A percentile compares a stretch with the other conserved stretches of the same genome.
phyloP scores from a whole-genome alignment of 2,329 filamentous ascomycete genomes.

The Neonectria ditissima region DNA sequence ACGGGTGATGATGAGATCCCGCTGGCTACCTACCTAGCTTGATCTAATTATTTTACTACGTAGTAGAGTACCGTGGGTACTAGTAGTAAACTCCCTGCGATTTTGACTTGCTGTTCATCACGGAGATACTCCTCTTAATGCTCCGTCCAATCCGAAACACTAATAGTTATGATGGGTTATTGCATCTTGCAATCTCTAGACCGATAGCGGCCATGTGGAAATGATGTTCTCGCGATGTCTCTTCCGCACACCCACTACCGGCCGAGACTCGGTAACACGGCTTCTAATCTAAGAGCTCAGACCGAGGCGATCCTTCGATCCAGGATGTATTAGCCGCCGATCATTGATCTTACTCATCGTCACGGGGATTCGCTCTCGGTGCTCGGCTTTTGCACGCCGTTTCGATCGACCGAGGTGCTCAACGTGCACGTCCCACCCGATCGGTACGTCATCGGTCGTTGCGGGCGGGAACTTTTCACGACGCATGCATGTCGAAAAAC shows the following conservation, averaged over 20 bases:
- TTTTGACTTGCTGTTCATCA: neutral
- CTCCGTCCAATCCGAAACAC: neutral
- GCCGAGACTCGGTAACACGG: neutral
- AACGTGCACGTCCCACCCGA: neutral
- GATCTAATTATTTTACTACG: neutral
- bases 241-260: neutral
- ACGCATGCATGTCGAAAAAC: neutral
- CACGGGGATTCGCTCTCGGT: neutral
- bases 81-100: neutral
- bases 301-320: neutral
- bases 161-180: neutral
- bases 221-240: neutral
- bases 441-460: conserved; percentile 7
- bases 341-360: neutral
- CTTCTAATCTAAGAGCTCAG: neutral
- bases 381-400: neutral
- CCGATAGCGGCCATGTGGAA: neutral
- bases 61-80: no score
- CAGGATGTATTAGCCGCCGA: neutral
- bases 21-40: neutral
- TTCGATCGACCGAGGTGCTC: neutral
- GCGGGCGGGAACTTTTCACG: conserved; percentile 1
- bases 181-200: neutral
- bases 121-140: neutral
- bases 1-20: neutral